Base-by-base conservation (phyloP, 331 rosid species). In the Phaseolus coccineus region DNA sequence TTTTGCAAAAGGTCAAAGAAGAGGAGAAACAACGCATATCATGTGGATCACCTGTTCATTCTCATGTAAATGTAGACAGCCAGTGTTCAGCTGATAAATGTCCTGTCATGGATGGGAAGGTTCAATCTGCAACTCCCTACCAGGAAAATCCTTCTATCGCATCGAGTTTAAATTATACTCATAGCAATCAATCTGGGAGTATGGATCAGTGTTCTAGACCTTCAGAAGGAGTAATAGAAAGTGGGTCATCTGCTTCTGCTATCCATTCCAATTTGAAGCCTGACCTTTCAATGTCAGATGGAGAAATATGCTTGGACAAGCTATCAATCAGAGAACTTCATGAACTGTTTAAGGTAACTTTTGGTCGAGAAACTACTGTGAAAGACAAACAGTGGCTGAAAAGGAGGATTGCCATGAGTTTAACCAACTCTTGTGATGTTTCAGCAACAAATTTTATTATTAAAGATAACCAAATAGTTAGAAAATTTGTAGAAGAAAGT, bases 321-420 rank as follows among this genome's bases (percentile, higher is more conserved):
- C 82, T 96, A 33, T 96, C 98, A 79, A 91, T 88, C 73, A 90
- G 88, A 85, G 99, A 96, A 81, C 99, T 96, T 66, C 99, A 90
- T 74, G 96, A 90, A 79, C 87, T 90, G 63, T 96, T 96, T 59
- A 90, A 78, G 84, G 97, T 93, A 67, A 89, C 96, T 53, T 96
- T 96, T 93, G 95, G 98, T 52, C 90, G 99, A 84, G 90, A 90
- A 84, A 93, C 97, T 82, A 93, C 93, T 31, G 98, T 96, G 71
- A 93, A 93, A 82, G 99, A 96, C 84, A 96, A 93, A 83, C 80
- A 79, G 69, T 93, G 99, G 99, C 89, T 96, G 74, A 96, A 88
- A 85, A 89, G 97, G 87, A 93, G 99, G 90, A 93, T 96, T 79
- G 77, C 92, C 78, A 96, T 93, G 97, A 95, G 95, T 82, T 88